Conservation (phyloP, 352 stramenopile species). For the Pythium folliculosum region DNA sequence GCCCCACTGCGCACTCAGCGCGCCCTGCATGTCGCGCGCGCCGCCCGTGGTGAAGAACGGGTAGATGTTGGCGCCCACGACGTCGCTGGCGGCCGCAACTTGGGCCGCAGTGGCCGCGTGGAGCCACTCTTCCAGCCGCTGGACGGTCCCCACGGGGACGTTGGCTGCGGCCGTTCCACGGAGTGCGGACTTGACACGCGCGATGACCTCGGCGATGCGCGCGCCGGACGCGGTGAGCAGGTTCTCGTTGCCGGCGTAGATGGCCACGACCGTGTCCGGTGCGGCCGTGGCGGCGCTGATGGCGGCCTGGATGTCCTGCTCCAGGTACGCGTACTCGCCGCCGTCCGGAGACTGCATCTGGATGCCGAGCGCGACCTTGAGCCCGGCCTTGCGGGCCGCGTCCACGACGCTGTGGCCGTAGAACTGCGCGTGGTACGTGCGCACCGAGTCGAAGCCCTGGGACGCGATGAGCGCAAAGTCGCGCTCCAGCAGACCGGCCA, state of each 20-base stretch:
- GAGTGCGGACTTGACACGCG: constrained; percentile 51
- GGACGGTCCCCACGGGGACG: constrained; percentile 59
- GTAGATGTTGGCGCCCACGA: constrained; percentile 45
- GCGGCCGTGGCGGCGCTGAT: constrained; percentile 47
- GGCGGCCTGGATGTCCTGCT: constrained; percentile 65
- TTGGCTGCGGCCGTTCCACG: constrained; percentile 32
- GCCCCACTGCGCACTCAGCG: constrained; percentile 29
- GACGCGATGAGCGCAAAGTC: constrained; percentile 27
- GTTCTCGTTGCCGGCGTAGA: constrained; percentile 82
- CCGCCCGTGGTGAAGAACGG: constrained; percentile 35
- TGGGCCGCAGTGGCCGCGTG: constrained; percentile 28
- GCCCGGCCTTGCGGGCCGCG: constrained; percentile 34
- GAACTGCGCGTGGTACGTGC: constrained; percentile 71
- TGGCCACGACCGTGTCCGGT: constrained; percentile 40
- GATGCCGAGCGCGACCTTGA: constrained; percentile 67
- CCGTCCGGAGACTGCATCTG: constrained; percentile 33
- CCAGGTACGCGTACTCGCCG: constrained; percentile 28
- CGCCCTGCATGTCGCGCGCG: constrained; percentile 21
- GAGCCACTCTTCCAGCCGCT: constrained; percentile 46
- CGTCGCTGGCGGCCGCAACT: constrained; percentile 36
- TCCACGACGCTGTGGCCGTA: constrained; percentile 52
- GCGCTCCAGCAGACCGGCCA: constrained; percentile 18
- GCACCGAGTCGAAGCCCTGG: constrained; percentile 59
- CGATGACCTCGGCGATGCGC: constrained; percentile 52
- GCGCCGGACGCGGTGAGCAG: constrained; percentile 42